phyloP scores from a whole-genome alignment of 306 rosid genomes.

The Hippophae gyantsensis region DNA sequence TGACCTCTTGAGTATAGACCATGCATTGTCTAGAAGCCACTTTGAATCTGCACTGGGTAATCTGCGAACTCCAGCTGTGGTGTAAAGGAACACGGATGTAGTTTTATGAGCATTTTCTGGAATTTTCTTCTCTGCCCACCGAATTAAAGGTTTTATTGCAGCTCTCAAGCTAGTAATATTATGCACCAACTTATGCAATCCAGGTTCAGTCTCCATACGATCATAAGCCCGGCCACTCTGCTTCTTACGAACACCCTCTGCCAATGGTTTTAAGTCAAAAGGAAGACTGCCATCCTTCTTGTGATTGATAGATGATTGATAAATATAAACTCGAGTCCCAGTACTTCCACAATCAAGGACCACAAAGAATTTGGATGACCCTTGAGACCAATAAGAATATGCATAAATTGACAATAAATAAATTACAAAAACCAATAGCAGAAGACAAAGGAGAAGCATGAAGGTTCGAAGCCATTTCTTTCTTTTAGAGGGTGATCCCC shows the following conservation, averaged over 20 bases:
- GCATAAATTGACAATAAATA: constrained; percentile 38
- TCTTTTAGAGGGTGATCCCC: constrained; percentile 27
- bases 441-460: constrained; percentile 30
- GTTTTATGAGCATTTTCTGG: constrained; percentile 53
- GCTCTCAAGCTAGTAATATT: constrained; percentile 51
- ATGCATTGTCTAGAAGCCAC: constrained; percentile 77
- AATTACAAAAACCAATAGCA: constrained; percentile 36
- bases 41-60: constrained; percentile 51
- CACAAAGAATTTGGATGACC: constrained; percentile 54
- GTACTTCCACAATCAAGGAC: constrained; percentile 94
- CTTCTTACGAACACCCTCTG: constrained; percentile 29
- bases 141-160: constrained; percentile 65
- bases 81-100: constrained; percentile 69
- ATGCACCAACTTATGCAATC: constrained; percentile 67
- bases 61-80: constrained; percentile 91
- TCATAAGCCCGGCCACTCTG: constrained; percentile 71
- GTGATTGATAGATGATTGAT: constrained; percentile 47
- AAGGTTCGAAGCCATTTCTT: constrained; percentile 45
- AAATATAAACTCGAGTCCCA: constrained; percentile 70
- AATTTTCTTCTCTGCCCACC: constrained; percentile 84
- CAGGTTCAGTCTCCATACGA: constrained; percentile 93
- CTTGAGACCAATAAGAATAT: constrained; percentile 60
- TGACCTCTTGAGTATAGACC: constrained; percentile 64
- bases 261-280: constrained; percentile 35
- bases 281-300: constrained; percentile 49